Conservation (phyloP, 1,284 basidiomycete species). For the Malassezia vespertilionis region DNA sequence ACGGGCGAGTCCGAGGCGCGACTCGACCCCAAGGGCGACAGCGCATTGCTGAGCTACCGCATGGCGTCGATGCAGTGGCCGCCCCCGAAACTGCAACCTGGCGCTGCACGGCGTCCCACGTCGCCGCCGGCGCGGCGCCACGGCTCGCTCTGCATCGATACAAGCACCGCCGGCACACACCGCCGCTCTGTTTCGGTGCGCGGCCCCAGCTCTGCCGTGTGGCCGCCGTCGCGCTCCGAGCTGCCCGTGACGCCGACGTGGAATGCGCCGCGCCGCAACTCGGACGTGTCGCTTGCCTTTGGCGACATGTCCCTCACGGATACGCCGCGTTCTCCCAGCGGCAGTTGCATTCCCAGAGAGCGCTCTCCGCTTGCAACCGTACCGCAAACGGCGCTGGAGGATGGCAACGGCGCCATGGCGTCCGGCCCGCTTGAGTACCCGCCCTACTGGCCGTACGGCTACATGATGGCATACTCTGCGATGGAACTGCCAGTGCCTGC, state of each 20-base stretch:
- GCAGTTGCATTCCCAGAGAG: too few relatives aligned
- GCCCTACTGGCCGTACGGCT: background rate
- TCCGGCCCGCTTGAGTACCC: background rate
- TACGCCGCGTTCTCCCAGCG: background rate
- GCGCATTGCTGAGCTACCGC: too few relatives aligned
- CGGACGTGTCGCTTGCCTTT: background rate
- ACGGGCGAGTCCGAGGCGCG: too few relatives aligned
- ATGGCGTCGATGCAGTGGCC: slow-evolving; percentile 3
- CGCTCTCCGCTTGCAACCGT: too few relatives aligned
- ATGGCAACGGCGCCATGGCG: too few relatives aligned
- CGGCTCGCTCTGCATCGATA: too few relatives aligned
- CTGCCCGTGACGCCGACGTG: background rate
- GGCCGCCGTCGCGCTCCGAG: background rate
- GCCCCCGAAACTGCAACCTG: background rate
- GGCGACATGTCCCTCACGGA: background rate
- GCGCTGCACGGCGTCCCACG: too few relatives aligned
- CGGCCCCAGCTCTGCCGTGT: background rate
- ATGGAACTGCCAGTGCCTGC: slow-evolving; percentile 14
- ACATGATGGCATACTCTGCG: background rate
- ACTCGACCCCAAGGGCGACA: too few relatives aligned
- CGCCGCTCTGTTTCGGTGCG: background rate
- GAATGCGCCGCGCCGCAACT: background rate
- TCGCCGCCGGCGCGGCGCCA: too few relatives aligned
- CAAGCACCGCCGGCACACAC: too few relatives aligned
- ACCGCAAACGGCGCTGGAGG: too few relatives aligned